Evolutionary conservation across 164 flowering plant species (phyloP).

Genomic region (Vitis cinerea): DNA sequence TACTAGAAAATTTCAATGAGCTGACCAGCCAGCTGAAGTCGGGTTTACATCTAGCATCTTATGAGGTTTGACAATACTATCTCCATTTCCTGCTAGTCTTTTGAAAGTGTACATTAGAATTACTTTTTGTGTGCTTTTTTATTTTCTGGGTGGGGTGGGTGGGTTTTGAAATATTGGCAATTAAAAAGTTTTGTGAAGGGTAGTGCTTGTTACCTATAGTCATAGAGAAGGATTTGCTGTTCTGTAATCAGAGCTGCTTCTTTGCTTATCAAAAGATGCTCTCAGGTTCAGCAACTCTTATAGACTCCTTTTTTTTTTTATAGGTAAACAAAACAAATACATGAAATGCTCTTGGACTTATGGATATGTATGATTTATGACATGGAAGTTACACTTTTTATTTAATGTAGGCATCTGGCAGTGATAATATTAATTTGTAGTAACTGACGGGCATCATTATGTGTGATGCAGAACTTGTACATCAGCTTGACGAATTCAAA

Average conservation of each 20-base stretch:
- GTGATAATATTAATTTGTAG: too few species aligned
- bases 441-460: slow-evolving; percentile 1
- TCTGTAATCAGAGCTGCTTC: too few species aligned
- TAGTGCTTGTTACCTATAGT: too few species aligned
- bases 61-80: slow-evolving; percentile 55
- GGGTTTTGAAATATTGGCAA: too few species aligned
- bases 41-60: slow-evolving; percentile 52
- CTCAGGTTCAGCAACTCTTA: background rate
- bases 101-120: background rate
- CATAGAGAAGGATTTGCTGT: too few species aligned
- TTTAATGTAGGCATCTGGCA: too few species aligned
- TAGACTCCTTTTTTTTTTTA: background rate
- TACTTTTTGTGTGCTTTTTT: background rate
- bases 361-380: too few species aligned
- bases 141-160: background rate
- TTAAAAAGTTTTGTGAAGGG: too few species aligned
- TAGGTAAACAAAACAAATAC: background rate
- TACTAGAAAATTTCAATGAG: slow-evolving; percentile 56
- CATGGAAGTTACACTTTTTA: too few species aligned
- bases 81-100: background rate
- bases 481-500: slow-evolving; percentile 59
- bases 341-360: too few species aligned
- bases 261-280: too few species aligned
- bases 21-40: slow-evolving; percentile 58
- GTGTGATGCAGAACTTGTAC: slow-evolving; percentile 71